Conservation (phyloP, 768 basidiomycete genomes). For the Favolaschia claudopus region DNA sequence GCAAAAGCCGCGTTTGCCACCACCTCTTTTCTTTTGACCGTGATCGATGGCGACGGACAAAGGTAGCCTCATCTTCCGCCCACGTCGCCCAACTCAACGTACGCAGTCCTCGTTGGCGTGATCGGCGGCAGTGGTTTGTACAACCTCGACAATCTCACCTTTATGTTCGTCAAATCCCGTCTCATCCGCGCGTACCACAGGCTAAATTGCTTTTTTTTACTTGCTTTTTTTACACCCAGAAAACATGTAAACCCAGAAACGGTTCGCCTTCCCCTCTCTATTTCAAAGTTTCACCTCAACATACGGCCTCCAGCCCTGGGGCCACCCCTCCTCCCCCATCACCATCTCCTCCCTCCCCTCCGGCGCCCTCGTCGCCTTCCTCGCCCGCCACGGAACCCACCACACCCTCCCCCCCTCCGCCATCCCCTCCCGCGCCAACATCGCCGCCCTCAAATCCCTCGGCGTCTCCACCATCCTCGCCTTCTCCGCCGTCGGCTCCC, state of each 20-base stretch:
- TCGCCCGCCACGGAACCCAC: constrained; percentile 85
- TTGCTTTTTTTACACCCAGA: constrained; percentile 47
- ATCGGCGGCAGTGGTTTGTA: constrained; percentile 94
- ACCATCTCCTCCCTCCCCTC: constrained; percentile 86
- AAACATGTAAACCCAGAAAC: constrained; percentile 83
- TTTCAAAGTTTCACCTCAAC: background rate
- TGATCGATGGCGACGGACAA: too few species aligned
- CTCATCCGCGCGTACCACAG: background rate
- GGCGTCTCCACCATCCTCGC: constrained; percentile 90
- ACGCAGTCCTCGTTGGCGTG: constrained; percentile 86
- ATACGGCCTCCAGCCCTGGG: constrained; percentile 91
- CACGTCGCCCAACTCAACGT: too few species aligned
- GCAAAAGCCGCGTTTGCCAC: too few species aligned
- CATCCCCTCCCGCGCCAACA: constrained; percentile 90
- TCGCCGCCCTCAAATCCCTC: constrained; percentile 92
- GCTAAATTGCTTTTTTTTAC: background rate
- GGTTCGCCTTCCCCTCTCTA: constrained; percentile 32
- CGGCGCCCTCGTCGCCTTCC: constrained; percentile 83
- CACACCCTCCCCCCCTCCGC: constrained; percentile 83
- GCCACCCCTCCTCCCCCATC: constrained; percentile 88
- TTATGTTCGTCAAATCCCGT: constrained; percentile 66
- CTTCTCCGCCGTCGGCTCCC: constrained; percentile 94
- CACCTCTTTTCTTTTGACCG: too few species aligned
- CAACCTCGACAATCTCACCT: constrained; percentile 89
- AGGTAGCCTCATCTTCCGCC: too few species aligned